Conservation (phyloP, 768 basidiomycete species). For the Strobilomyces confusus region DNA sequence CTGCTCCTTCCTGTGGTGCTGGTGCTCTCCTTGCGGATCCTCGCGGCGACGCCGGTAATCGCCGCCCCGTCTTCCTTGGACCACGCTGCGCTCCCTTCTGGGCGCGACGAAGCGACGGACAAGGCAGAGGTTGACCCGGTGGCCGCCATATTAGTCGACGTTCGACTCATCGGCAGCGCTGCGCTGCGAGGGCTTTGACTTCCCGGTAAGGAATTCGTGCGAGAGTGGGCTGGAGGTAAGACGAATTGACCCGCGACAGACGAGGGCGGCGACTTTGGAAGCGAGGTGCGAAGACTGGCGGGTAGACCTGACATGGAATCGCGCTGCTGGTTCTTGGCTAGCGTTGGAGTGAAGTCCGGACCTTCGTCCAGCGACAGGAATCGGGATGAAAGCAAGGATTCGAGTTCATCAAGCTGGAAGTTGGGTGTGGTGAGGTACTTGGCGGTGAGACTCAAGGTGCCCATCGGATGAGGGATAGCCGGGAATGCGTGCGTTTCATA, state of each 20-base stretch:
- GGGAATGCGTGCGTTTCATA: constrained; percentile 60
- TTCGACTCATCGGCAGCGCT: constrained; percentile 34
- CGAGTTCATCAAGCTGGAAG: constrained; percentile 74
- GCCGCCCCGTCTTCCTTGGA: constrained; percentile 35
- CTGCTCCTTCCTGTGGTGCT: constrained; percentile 35
- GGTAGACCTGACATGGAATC: constrained; percentile 48
- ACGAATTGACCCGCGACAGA: constrained; percentile 45
- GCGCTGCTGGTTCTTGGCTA: constrained; percentile 59
- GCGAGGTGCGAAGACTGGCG: constrained; percentile 39
- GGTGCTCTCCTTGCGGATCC: constrained; percentile 52
- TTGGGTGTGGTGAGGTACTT: constrained; percentile 64
- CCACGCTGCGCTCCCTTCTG: constrained; percentile 34
- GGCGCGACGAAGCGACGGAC: constrained; percentile 41
- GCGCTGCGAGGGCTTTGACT: constrained; percentile 35
- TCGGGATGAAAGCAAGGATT: constrained; percentile 68
- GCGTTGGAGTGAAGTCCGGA: constrained; percentile 66
- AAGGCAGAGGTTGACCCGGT: constrained; percentile 36
- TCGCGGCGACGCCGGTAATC: constrained; percentile 36
- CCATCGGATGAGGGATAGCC: constrained; percentile 63
- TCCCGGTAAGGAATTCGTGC: constrained; percentile 36
- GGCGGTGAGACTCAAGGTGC: constrained; percentile 55
- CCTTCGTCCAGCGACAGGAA: constrained; percentile 69
- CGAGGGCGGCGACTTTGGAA: constrained; percentile 45
- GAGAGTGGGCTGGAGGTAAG: constrained; percentile 33
- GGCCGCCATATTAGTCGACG: constrained; percentile 29